Conservation (phyloP, 805 yeast species). For the Scheffersomyces amazonensis region DNA sequence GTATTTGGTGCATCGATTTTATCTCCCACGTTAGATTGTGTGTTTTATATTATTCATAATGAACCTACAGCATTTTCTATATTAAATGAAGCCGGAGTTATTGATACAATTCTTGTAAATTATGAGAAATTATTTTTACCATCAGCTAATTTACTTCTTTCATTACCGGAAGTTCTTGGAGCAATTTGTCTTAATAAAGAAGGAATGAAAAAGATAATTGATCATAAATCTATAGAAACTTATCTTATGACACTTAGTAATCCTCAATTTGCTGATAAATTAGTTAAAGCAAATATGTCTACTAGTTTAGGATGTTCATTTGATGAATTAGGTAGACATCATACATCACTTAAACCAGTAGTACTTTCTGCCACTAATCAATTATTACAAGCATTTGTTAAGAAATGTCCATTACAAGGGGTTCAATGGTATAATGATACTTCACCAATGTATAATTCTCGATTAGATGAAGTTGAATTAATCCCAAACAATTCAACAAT, state of each 20-base stretch:
- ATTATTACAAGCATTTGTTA: slow-evolving; percentile 14
- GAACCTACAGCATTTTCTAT: slow-evolving; percentile 89
- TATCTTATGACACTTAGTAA: slow-evolving; percentile 53
- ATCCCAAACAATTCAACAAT: slow-evolving; percentile 46
- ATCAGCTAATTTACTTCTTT: slow-evolving; percentile 53
- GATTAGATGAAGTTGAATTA: slow-evolving; percentile 13
- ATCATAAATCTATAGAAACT: slow-evolving; percentile 29
- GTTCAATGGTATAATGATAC: slow-evolving; percentile 41
- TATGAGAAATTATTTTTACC: slow-evolving; percentile 57
- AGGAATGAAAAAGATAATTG: slow-evolving; percentile 60
- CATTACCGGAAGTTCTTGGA: slow-evolving; percentile 73
- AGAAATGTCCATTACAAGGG: slow-evolving; percentile 26
- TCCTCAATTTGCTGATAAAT: slow-evolving; percentile 48
- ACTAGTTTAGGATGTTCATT: slow-evolving; percentile 61
- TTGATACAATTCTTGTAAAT: slow-evolving; percentile 60
- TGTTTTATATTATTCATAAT: slow-evolving; percentile 73
- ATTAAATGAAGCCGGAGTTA: slow-evolving; percentile 71
- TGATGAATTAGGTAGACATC: slow-evolving; percentile 82
- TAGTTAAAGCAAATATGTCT: slow-evolving; percentile 48
- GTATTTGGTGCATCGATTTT: slow-evolving; percentile 68
- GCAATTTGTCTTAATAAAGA: slow-evolving; percentile 77
- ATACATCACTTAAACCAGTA: slow-evolving; percentile 63
- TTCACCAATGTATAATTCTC: slow-evolving; percentile 10
- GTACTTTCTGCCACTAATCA: slow-evolving; percentile 48
- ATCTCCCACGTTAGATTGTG: slow-evolving; percentile 57